A percentile compares a stretch with the other conserved stretches of the same genome.
These are phyloP conservation scores for Polytolypa hystricis DNA, from an alignment of 2,329 filamentous ascomycete species.

Conservation along the genomic window DNA sequence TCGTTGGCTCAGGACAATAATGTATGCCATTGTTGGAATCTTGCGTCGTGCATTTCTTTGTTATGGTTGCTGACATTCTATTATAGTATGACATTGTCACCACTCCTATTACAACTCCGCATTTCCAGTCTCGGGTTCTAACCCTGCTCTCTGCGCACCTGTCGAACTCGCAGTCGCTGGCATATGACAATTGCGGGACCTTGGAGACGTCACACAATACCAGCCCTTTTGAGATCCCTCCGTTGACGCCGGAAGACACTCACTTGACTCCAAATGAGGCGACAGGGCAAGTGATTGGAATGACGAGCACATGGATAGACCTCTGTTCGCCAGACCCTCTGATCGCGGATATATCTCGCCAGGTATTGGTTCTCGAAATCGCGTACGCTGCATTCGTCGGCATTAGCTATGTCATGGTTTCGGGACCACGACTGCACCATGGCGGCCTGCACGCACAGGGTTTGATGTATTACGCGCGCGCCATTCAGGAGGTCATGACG, in stretches of 20 bases:
- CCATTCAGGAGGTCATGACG: constrained; percentile 66
- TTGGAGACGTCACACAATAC: constrained; percentile 31
- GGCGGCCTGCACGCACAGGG: constrained; percentile 39
- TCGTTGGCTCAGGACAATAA: constrained; percentile 47
- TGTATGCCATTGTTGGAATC: constrained; percentile 27
- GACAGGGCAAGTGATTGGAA: constrained; percentile 63
- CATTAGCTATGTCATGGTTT: constrained; percentile 68
- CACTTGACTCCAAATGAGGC: constrained; percentile 74
- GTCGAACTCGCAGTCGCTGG: constrained; percentile 29
- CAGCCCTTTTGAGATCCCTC: constrained; percentile 28
- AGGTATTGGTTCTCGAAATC: constrained; percentile 81
- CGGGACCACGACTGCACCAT: constrained; percentile 59
- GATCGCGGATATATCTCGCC: constrained; percentile 74
- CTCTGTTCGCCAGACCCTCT: constrained; percentile 71
- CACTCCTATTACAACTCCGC: constrained; percentile 48
- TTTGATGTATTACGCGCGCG: constrained; percentile 66
- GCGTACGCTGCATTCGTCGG: constrained; percentile 95
- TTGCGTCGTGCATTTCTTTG: too few relatives aligned
- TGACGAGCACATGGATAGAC: constrained; percentile 88
- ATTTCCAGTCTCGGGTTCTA: constrained; percentile 50
- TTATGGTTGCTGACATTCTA: constrained; percentile 8
- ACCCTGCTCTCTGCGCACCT: constrained; percentile 42
- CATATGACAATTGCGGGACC: constrained; percentile 26
- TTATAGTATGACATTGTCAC: constrained; percentile 56
- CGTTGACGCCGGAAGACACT: constrained; percentile 33